Conservation (phyloP, 208 protist genomes). For the Crithidia acanthocephali region DNA sequence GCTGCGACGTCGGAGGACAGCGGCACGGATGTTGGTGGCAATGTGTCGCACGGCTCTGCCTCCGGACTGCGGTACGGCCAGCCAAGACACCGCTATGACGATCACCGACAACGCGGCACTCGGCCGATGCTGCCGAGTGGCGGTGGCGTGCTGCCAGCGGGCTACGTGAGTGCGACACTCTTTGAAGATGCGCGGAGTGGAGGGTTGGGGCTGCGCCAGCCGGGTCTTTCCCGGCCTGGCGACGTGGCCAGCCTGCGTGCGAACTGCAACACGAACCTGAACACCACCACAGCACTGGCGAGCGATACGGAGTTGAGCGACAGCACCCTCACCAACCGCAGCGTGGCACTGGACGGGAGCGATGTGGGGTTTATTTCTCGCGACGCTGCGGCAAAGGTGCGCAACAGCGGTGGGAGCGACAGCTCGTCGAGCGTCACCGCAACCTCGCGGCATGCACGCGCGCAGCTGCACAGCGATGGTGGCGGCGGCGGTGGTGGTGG, state of each 20-base stretch:
- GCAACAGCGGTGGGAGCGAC: slow-evolving; percentile 3
- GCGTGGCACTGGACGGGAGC: too few species aligned
- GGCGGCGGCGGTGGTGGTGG: slow-evolving; percentile 1
- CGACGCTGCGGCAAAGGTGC: background rate
- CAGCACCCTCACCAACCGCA: background rate
- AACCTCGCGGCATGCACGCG: background rate
- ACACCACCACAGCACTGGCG: slow-evolving; percentile 2
- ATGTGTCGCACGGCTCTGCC: slow-evolving; percentile 3
- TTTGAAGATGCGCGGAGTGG: slow-evolving; percentile 22
- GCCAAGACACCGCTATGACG: background rate
- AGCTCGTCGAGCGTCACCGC: background rate
- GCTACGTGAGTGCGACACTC: slow-evolving; percentile 34
- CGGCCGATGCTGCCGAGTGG: slow-evolving; percentile 12
- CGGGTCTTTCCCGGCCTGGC: slow-evolving; percentile 14
- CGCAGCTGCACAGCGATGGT: background rate
- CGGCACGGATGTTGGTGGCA: slow-evolving; percentile 29
- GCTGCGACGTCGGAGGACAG: slow-evolving; percentile 51
- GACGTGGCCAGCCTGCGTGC: background rate
- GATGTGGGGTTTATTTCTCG: background rate
- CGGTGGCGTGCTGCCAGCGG: slow-evolving; percentile 23
- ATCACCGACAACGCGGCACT: background rate
- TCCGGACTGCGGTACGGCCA: background rate
- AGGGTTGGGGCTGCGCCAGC: slow-evolving; percentile 19
- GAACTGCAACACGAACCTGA: background rate
- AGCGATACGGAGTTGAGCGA: slow-evolving; percentile 31